Evolutionary conservation across 306 rosid genomes (phyloP).

Genomic region (Potentilla sterilis): DNA sequence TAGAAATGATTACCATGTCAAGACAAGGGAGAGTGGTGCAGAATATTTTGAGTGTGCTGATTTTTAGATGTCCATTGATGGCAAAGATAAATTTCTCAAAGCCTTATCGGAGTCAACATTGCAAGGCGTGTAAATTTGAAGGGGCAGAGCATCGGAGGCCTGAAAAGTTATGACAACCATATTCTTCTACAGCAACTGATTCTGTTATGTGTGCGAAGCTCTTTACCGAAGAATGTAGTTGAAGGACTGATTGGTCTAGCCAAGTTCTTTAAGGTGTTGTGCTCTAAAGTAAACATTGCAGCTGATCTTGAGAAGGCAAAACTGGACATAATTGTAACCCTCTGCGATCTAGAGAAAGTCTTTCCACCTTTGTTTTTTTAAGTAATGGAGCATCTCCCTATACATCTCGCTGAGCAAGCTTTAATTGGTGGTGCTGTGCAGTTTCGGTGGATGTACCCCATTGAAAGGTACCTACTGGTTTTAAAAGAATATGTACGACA

Average conservation of each 20-base stretch:
- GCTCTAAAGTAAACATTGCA: not conserved
- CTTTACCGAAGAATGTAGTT: not conserved
- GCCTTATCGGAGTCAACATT: not conserved
- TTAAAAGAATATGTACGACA: not conserved
- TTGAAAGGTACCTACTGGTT: not conserved
- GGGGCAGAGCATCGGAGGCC: not conserved
- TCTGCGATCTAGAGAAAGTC: conserved; percentile 14
- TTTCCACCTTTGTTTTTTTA: not conserved
- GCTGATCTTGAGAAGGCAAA: conserved; percentile 1
- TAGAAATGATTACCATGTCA: not conserved
- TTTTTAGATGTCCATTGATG: not conserved
- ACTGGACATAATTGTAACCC: not conserved
- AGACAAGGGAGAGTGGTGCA: not conserved
- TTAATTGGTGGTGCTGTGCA: not conserved
- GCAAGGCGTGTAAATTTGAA: no score
- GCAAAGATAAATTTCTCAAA: not conserved
- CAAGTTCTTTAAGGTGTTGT: not conserved
- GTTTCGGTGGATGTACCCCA: no score
- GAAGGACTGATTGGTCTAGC: no score
- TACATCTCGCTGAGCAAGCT: not conserved
- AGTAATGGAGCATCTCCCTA: not conserved
- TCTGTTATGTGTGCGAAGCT: not conserved
- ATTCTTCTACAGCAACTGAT: not conserved
- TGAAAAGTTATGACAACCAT: not conserved
- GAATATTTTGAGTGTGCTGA: not conserved